Percentiles rank a stretch among this genome's conserved stretches.
These are phyloP conservation scores for Spathaspora girioi DNA, from an alignment of 805 yeast genomes.

Conservation along the genomic window DNA sequence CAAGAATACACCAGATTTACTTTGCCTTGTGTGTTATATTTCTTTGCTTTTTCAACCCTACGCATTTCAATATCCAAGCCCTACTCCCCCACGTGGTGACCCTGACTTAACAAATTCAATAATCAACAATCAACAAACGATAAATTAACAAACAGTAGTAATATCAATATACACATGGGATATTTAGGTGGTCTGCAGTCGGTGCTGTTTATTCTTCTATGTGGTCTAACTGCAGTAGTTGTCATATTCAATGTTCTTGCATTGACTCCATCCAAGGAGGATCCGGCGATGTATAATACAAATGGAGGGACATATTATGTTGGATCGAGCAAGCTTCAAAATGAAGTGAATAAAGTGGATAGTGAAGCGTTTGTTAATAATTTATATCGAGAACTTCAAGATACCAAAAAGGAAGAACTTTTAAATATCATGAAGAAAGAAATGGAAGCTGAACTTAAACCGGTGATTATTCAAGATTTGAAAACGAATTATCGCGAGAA, in stretches of 20 bases:
- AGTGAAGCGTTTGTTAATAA: constrained; percentile 3
- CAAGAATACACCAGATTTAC: no score
- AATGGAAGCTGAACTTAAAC: constrained; percentile 2
- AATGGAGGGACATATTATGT: background rate
- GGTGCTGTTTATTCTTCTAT: background rate
- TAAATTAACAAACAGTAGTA: background rate
- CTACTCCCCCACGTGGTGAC: background rate
- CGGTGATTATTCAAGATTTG: constrained; percentile 4
- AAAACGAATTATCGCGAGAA: constrained; percentile 2
- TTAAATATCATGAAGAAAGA: constrained; percentile 2
- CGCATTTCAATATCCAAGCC: no score
- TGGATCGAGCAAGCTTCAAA: background rate
- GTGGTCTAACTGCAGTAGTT: background rate
- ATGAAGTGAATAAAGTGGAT: constrained; percentile 4
- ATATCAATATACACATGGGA: no score
- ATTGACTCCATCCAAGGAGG: background rate
- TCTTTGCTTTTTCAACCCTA: no score
- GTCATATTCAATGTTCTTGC: background rate
- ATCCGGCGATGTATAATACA: background rate
- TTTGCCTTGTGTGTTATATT: no score
- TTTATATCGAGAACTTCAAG: constrained; percentile 5
- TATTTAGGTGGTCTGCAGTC: background rate
- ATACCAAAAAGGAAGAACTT: constrained; percentile 5
- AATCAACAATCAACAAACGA: background rate
- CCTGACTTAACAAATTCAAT: background rate